Evolutionary conservation across 2,329 filamentous ascomycete species (phyloP), one percentile per base, ranked within the genome.

Genomic region (Dactylellina drechsleri): DNA sequence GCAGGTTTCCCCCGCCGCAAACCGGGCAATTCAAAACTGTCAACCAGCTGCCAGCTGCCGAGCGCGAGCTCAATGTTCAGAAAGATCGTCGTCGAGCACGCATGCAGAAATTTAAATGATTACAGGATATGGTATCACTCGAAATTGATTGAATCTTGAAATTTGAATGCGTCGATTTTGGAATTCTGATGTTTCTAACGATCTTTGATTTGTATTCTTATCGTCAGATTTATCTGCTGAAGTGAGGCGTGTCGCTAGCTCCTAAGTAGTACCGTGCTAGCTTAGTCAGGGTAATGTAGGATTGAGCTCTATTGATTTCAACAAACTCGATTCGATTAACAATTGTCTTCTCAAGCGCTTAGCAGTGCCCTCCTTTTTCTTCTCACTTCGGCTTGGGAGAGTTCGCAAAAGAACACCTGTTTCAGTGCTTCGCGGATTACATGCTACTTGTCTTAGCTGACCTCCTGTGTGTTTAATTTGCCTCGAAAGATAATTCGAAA

Each of bases 1-100:
- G 65, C 65, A 68, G 53, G 20, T 53, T 62, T 70, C 57, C 57
- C 57, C 57, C 57, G 54, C 54, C 31, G 31, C 31, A 36, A 58
- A 58, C 43, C n/a, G 36, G 12, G 36, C 13, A 58, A 45, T 58
- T 45, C 12, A 13, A 5, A 5, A 40, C 16, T 15, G 28, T 13
- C 31, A 18, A 36, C 31, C 31, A 36, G 12, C 18, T 45, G 20
- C 57, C 57, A 60, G 57, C 40, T 47, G 23, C n/a, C 26, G 26
- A 28, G 26, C 31, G 31, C 31, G 31, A 36, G 31, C 31, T 36
- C 31, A 36, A 36, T 10, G 31, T 36, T 36, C 31, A 36, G 31
- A 8, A 36, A 36, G 31, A 36, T 36, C 31, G 31, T 36, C 31
- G 31, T 7, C 1, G 31, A 36, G 31, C 31, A 36, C 31, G 10